These are phyloP conservation scores for Sapria himalayana DNA, from an alignment of 345 rosid genomes.

Conservation along the genomic window DNA sequence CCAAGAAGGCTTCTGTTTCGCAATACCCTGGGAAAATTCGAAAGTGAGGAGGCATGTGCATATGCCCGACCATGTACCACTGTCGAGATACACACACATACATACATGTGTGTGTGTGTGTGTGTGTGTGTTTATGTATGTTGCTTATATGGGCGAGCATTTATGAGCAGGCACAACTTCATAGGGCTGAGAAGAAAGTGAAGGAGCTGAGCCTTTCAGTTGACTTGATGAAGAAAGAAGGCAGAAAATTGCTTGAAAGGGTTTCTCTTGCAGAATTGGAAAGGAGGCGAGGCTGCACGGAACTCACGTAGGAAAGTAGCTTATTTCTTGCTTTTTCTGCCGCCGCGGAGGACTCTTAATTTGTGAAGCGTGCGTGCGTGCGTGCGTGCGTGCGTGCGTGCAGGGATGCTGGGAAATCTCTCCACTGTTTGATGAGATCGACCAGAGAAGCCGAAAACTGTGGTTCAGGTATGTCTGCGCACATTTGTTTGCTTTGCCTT, in stretches of 20 bases:
- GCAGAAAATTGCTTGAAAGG: slow-evolving; percentile 71
- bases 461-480: slow-evolving; percentile 42
- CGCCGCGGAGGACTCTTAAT: slow-evolving; percentile 2
- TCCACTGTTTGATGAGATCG: slow-evolving; percentile 51
- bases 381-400: slow-evolving; percentile 9
- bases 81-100: no score
- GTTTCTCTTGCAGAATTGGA: slow-evolving; percentile 73
- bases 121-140: no score
- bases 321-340: not conserved
- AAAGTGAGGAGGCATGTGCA: slow-evolving; percentile 73
- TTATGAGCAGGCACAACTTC: slow-evolving; percentile 41
- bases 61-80: no score
- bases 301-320: slow-evolving; percentile 45
- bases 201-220: slow-evolving; percentile 54
- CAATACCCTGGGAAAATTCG: slow-evolving; percentile 56
- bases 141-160: no score
- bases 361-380: not conserved
- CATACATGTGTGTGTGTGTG: no score
- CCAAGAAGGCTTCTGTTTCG: slow-evolving; percentile 74
- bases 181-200: slow-evolving; percentile 60
- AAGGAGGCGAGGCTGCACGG: slow-evolving; percentile 50
- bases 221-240: slow-evolving; percentile 71
- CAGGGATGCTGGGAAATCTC: slow-evolving; percentile 56
- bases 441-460: slow-evolving; percentile 50
- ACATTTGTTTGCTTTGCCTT: not conserved